Evolutionary conservation across 352 stramenopile species (phyloP), one percentile per base, ranked within the genome.

Genomic region (Aphanomyces stellatus): DNA sequence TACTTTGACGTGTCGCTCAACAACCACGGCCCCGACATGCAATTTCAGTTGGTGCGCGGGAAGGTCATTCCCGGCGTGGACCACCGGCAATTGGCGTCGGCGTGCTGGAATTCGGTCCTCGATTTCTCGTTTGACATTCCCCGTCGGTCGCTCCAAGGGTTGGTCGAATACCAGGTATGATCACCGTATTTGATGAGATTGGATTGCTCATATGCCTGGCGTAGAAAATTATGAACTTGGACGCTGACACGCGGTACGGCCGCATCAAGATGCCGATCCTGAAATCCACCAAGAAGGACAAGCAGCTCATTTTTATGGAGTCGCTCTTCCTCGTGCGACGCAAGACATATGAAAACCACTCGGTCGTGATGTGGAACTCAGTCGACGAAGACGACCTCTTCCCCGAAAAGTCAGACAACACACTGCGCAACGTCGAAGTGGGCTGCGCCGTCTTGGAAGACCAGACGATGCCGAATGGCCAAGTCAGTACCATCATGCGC

Each of bases 1-100:
- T 63, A 82, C 24, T 88, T 85, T 69, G 81, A 92, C 48, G 88
- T 92, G 66, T 89, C 89, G 51, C 71, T 92, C 19, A 90, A 88
- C 67, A 88, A 79, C 53, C 88, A 87, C 41, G 82, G 81, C 1
- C 83, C 83, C 6, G 81, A 92, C 70, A 80, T 92, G 57, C 81
- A 92, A 72, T 88, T 92, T 67, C 82, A 88, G 65, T 71, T 89
- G 57, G 70, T 90, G 34, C 83, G 83, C 6, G 82, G 77, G 8
- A 87, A 88, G 53, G 46, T 80, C 31, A 69, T 88, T 37, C 67
- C 74, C 0, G 77, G 77, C 0, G 87, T 88, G 46, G 85, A 78
- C 35, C 80, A 89, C 68, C 63, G 78, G 2, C 77, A 88, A 30
- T 73, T 92, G 31, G 77, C 75, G 2, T 78, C 88, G 19, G 83